Base-by-base conservation (phyloP, 441 rosid genomes). In the Adansonia madagascariensis region DNA sequence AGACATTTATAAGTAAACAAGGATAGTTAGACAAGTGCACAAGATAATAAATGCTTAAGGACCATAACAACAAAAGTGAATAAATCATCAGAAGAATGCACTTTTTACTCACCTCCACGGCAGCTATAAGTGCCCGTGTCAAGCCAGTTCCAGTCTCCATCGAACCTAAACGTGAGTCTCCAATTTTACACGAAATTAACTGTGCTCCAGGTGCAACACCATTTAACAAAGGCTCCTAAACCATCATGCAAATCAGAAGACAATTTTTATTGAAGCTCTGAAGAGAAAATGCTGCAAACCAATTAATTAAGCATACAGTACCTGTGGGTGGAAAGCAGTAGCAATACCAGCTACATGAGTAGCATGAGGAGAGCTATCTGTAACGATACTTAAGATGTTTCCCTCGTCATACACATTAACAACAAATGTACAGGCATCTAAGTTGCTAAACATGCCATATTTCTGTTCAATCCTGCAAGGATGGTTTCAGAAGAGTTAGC, bases 141-240 rank as follows among this genome's bases (percentile, higher is more conserved):
- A 96, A 91, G 79, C 98, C 99, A 77, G 98, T 94, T 82, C 98
- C 99, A n/a, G 99, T 96, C 87, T 94, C 98, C 99, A 94, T 94
- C 73, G 98, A 96, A 69, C 93, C 99, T 81, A 96, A 84, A 78
- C 98, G 96, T 1, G 98, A 80, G 79, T 94, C 99, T 76, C 99
- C 99, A 85, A 96, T 94, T 91, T 96, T 96, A 83, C 99, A 96
- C 57, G 99, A 96, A 87, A 96, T 89, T 77, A 96, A 52, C 52
- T 96, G 98, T 66, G 99, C 98, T 80, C 99, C 99, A 75, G 99
- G 99, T 78, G 99, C 98, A 82, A 96, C 86, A 77, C 99, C 99
- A 86, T 94, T 96, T 82, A 96, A 79, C 79, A 96, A 84, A 55
- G 94, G 89, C 87, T 94, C 98, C 98, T 97, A 80, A 79, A 78